phyloP scores from a whole-genome alignment of 176 grass and related monocot genomes.

The Elaeis guineensis region DNA sequence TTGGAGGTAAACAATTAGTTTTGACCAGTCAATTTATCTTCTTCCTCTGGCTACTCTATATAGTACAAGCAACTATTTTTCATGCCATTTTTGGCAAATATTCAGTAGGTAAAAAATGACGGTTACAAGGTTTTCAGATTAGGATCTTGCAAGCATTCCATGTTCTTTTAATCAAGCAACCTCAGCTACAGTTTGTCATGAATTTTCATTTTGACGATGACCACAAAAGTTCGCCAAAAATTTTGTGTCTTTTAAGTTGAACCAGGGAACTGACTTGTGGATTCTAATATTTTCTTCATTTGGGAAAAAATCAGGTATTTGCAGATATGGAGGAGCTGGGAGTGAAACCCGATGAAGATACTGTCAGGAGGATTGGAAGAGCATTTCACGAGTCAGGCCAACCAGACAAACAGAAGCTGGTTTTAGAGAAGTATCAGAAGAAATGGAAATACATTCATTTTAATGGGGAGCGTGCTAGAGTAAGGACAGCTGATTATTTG shows the following conservation, averaged over 20 bases:
- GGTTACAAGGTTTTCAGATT: too few species aligned
- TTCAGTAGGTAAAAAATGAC: too few species aligned
- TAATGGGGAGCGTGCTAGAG: conserved; percentile 50
- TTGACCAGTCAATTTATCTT: not conserved
- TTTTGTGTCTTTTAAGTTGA: not conserved
- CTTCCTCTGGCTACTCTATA: not conserved
- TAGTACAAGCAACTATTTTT: not conserved
- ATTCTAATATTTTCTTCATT: not conserved
- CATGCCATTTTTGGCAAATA: not conserved
- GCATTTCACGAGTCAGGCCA: conserved; percentile 46
- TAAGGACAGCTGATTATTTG: conserved; percentile 27
- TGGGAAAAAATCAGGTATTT: conserved; percentile 43
- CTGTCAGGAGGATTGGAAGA: conserved; percentile 61
- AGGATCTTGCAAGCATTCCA: too few species aligned
- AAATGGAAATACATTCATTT: conserved; percentile 85
- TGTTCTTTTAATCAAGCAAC: too few species aligned
- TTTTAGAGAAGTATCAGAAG: conserved; percentile 61
- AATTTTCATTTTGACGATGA: too few species aligned
- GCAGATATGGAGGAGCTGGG: conserved; percentile 75
- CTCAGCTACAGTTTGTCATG: too few species aligned
- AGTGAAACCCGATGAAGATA: conserved; percentile 74
- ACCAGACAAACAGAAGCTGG: conserved; percentile 46
- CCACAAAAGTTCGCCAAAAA: not conserved
- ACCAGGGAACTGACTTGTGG: conserved; percentile 5
- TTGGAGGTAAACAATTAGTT: conserved; percentile 51